These are phyloP conservation scores for Diaporthe sp. DNA, from an alignment of 2,329 filamentous ascomycete species.

Conservation along the genomic window DNA sequence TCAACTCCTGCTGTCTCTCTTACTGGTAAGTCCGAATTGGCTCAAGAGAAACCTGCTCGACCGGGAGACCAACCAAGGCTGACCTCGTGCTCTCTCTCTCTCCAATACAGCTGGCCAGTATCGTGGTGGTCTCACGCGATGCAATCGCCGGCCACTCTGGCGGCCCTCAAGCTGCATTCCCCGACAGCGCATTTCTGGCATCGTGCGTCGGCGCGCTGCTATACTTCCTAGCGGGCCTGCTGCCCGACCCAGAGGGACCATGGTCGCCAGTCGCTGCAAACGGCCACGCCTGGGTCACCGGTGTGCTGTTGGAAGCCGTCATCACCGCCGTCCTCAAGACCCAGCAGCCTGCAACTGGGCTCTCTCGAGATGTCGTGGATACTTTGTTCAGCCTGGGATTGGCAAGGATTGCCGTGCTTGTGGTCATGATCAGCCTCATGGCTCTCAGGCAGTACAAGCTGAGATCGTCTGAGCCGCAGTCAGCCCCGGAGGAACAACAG, in stretches of 20 bases:
- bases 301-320: slow-evolving; percentile 47
- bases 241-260: slow-evolving; percentile 56
- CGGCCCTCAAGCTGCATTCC: slow-evolving; percentile 43
- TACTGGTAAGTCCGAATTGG: slow-evolving; percentile 41
- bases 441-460: slow-evolving; percentile 46
- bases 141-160: slow-evolving; percentile 45
- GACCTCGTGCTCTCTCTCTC: background rate
- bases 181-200: slow-evolving; percentile 53
- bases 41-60: background rate
- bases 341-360: slow-evolving; percentile 43
- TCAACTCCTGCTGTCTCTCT: slow-evolving; percentile 46
- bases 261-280: slow-evolving; percentile 52
- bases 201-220: slow-evolving; percentile 53
- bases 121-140: slow-evolving; percentile 45
- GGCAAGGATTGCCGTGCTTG: slow-evolving; percentile 45
- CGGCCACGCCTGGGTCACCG: slow-evolving; percentile 50
- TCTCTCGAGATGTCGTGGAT: slow-evolving; percentile 44
- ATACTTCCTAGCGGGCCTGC: slow-evolving; percentile 53
- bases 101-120: slow-evolving; percentile 43
- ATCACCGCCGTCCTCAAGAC: slow-evolving; percentile 48
- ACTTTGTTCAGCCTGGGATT: slow-evolving; percentile 45
- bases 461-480: slow-evolving; percentile 40
- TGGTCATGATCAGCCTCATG: slow-evolving; percentile 48
- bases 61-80: background rate
- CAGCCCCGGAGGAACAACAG: slow-evolving; percentile 48